Evolutionary conservation across 768 basidiomycete species (phyloP), one percentile per base, ranked within the genome.

Genomic region (Jaapia argillacea): DNA sequence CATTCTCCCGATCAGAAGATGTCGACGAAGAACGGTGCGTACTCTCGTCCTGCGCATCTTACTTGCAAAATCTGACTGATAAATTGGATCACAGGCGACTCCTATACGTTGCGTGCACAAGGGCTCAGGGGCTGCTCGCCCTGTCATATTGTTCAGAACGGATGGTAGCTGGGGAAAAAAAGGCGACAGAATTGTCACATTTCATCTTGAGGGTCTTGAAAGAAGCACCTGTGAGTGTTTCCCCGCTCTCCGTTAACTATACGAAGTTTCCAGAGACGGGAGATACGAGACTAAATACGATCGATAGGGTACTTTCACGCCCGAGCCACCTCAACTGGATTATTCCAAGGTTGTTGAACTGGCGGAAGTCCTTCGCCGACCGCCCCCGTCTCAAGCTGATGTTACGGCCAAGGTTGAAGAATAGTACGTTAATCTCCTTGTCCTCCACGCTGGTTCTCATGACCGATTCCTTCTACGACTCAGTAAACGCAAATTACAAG

Each of bases 21-120:
- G 57, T 75, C 2, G 79, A 81, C n/a, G 89, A 92, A 63, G 88
- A 92, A 61, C 66, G 85, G 85, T 84, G 39, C 43, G 65, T 54
- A n/a, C 21, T 5, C 5, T 24, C 16, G 21, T 10, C 37, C 36
- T 26, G 18, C 5, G 28, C 21, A 16, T 6, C n/a, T 40, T 24
- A 27, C 31, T 10, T 27, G 23, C 16, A 3, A 25, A 23, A 22
- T 14, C 4, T 24, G 24, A 25, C 6, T 36, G 3, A 23, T 39
- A 36, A 28, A 14, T 22, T 41, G 20, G 42, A 20, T 23, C 24
- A 3, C 46, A 89, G 89, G 44, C 82, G 90, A 10, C 61, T 93
- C 44, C 71, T 91, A 13, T 93, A 91, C 54, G 90, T 93, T 5
- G 90, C 85, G 0, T 90, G 86, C 60, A 93, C 90, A 4, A 75